Conservation (phyloP, 2,329 filamentous ascomycete species). For the Coniochaeta sp. region DNA sequence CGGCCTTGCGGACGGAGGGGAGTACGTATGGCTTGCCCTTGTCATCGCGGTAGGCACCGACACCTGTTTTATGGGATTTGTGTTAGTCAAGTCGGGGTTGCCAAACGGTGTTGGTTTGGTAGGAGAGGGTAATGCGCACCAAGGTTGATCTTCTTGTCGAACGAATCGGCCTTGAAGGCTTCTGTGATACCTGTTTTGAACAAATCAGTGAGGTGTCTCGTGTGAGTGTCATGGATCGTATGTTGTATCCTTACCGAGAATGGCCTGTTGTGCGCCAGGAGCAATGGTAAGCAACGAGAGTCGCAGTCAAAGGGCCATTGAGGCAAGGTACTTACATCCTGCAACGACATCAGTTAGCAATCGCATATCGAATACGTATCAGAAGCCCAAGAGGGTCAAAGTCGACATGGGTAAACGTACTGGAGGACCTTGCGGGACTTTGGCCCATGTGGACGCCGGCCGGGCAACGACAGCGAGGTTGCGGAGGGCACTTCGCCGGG, state of each 20-base stretch:
- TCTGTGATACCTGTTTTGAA: constrained; percentile 70
- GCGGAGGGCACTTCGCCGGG: constrained; percentile 38
- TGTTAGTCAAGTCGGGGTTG: constrained; percentile 1
- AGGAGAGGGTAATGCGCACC: constrained; percentile 48
- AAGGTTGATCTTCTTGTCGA: constrained; percentile 95
- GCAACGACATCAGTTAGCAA: constrained; percentile 8
- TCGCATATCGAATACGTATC: constrained; percentile 4
- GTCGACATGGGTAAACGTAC: constrained; percentile 44
- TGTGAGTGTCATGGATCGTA: background rate
- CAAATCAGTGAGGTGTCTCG: constrained; percentile 2
- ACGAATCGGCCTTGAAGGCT: constrained; percentile 95
- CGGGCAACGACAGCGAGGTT: constrained; percentile 35
- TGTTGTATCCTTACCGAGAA: constrained; percentile 53
- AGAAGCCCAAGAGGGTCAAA: background rate
- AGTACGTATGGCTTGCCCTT: constrained; percentile 97
- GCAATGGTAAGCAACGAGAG: constrained; percentile 9
- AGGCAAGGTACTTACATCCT: constrained; percentile 14
- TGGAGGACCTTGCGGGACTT: constrained; percentile 88
- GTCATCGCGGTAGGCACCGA: constrained; percentile 97
- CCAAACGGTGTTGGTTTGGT: constrained; percentile 3
- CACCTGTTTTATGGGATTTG: constrained; percentile 45
- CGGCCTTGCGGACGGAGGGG: constrained; percentile 82
- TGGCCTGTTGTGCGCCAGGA: constrained; percentile 45
- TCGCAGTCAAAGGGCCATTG: background rate
- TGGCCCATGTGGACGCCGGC: constrained; percentile 77